phyloP scores from a whole-genome alignment of 805 yeast species.

The Pichia nakasei region DNA sequence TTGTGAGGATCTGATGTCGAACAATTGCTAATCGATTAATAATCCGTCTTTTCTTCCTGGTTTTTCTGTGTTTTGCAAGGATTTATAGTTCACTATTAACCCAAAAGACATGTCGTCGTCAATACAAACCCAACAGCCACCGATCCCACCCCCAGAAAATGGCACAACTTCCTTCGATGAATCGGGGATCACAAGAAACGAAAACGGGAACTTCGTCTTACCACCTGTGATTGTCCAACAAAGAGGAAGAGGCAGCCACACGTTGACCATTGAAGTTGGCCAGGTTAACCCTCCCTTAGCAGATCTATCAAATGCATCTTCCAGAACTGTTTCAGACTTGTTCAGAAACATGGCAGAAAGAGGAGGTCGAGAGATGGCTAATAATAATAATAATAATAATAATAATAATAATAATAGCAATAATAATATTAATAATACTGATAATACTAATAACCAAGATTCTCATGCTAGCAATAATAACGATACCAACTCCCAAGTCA shows the following conservation, averaged over 20 bases:
- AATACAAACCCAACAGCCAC: background rate
- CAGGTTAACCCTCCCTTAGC: constrained; percentile 3
- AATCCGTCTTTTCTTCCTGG: no score
- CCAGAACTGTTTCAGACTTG: background rate
- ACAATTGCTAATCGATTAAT: no score
- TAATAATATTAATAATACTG: background rate
- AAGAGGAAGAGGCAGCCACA: constrained; percentile 24
- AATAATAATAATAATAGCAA: background rate
- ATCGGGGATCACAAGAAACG: constrained; percentile 13
- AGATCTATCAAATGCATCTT: background rate
- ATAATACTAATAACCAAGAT: background rate
- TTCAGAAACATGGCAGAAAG: background rate
- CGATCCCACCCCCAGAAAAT: background rate
- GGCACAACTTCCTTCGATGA: background rate
- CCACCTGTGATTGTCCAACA: constrained; percentile 26
- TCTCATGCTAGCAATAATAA: background rate
- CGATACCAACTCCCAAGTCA: no score
- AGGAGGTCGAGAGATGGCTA: background rate
- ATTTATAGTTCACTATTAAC: no score
- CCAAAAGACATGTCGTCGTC: background rate
- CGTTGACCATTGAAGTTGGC: constrained; percentile 26
- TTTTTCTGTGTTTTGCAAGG: no score
- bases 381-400: background rate
- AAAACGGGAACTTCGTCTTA: constrained; percentile 19
- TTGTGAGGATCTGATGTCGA: no score